A percentile compares a stretch with the other conserved stretches of the same genome.
These are phyloP conservation scores for Axilococcus clingmanii DNA, from an alignment of 139 green algal genomes.

Conservation along the genomic window DNA sequence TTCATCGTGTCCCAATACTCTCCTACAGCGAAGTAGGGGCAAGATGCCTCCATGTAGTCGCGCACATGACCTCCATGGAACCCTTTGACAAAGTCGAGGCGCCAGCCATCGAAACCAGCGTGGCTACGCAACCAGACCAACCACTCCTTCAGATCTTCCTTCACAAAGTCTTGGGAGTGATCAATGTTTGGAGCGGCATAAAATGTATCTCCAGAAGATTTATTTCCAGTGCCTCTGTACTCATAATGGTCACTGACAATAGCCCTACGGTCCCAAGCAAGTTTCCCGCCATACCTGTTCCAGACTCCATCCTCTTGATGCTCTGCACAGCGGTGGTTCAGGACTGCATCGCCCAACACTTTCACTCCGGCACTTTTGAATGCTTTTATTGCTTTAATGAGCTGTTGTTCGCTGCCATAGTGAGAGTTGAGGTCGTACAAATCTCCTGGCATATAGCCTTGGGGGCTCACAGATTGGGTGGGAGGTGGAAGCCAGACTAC, in stretches of 20 bases:
- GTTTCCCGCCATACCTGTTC: slow-evolving; percentile 75
- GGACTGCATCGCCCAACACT: slow-evolving; percentile 84
- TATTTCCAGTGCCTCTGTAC: slow-evolving; percentile 70
- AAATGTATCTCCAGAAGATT: slow-evolving; percentile 80
- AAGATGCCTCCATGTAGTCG: slow-evolving; percentile 76
- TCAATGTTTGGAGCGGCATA: slow-evolving; percentile 91
- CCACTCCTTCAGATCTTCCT: slow-evolving; percentile 75
- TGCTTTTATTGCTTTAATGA: slow-evolving; percentile 38
- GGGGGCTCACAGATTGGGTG: slow-evolving; percentile 74
- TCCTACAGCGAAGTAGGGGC: slow-evolving; percentile 76
- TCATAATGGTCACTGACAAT: slow-evolving; percentile 72
- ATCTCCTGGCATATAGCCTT: slow-evolving; percentile 82
- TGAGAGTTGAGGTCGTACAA: slow-evolving; percentile 66
- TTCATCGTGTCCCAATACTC: slow-evolving; percentile 79
- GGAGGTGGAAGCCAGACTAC: slow-evolving; percentile 89
- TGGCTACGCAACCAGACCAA: slow-evolving; percentile 71
- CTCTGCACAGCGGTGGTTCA: slow-evolving; percentile 85
- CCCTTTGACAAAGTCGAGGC: slow-evolving; percentile 88
- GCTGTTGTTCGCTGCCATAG: slow-evolving; percentile 64
- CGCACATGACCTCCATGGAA: slow-evolving; percentile 43
- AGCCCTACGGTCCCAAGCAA: slow-evolving; percentile 75
- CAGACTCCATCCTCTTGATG: slow-evolving; percentile 56
- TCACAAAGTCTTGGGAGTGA: slow-evolving; percentile 65
- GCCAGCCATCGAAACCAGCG: slow-evolving; percentile 88
- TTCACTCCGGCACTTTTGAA: slow-evolving; percentile 65